These are phyloP conservation scores for Sphagnum fallax DNA, from an alignment of 228 moss, liverwort and hornwort species.

Conservation along the genomic window DNA sequence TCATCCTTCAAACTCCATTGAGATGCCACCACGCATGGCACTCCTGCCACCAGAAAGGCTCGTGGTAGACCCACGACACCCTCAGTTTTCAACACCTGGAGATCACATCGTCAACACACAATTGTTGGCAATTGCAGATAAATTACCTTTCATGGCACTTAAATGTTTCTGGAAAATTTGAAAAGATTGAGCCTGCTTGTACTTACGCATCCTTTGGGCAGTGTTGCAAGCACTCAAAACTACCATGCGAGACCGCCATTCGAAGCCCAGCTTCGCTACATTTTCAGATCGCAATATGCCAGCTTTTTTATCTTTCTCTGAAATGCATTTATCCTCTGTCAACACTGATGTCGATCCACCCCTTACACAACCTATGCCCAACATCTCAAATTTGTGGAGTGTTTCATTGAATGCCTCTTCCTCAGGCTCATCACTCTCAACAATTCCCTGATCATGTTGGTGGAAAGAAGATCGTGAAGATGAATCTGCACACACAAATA, in stretches of 20 bases:
- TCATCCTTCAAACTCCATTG: conserved; percentile 11
- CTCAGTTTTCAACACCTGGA: conserved; percentile 19
- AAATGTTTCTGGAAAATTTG: too few relatives aligned
- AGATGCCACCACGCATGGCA: conserved; percentile 19
- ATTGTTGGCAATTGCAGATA: too few relatives aligned
- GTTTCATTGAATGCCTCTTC: neutral
- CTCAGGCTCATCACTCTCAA: conserved; percentile 2
- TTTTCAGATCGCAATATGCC: conserved; percentile 1
- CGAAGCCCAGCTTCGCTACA: conserved; percentile 7
- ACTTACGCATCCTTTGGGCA: conserved; percentile 16
- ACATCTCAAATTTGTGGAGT: neutral
- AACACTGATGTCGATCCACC: neutral
- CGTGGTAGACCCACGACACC: conserved; percentile 24
- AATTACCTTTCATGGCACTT: too few relatives aligned
- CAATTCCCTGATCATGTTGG: too few relatives aligned
- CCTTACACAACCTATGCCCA: conserved; percentile 4
- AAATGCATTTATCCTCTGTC: too few relatives aligned
- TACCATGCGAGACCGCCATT: conserved; percentile 14
- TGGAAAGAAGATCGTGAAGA: neutral
- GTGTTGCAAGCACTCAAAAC: conserved; percentile 22
- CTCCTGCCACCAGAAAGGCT: conserved; percentile 22
- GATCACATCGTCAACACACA: neutral
- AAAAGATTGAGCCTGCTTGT: too few relatives aligned
- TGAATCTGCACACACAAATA: neutral
- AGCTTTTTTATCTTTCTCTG: too few relatives aligned